Evolutionary conservation across 306 rosid species (phyloP).

Genomic region (Albizia julibrissin): DNA sequence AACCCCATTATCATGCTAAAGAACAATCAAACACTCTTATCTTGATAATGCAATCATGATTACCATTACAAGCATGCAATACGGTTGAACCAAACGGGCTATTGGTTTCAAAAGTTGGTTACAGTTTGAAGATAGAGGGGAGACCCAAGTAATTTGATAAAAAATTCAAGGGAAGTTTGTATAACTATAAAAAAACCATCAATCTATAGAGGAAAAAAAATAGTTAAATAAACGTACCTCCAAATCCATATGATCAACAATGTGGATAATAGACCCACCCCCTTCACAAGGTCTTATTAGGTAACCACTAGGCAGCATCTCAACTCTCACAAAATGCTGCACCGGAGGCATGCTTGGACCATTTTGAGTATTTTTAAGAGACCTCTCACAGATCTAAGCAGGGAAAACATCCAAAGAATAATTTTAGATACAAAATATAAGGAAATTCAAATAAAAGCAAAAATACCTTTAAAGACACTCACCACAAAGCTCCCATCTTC

Average conservation of each 20-base stretch:
- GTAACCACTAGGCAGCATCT: constrained; percentile 86
- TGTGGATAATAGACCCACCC: constrained; percentile 84
- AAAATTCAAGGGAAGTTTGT: neutral
- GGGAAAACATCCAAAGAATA: neutral
- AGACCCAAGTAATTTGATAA: neutral
- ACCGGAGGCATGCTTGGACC: constrained; percentile 25
- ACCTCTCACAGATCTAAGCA: constrained; percentile 81
- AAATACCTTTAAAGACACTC: neutral
- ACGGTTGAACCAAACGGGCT: too few relatives aligned
- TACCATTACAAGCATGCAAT: too few relatives aligned
- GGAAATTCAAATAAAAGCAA: neutral
- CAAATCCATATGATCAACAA: constrained; percentile 81
- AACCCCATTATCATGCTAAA: too few relatives aligned
- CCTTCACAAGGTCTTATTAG: constrained; percentile 87
- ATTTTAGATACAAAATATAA: neutral
- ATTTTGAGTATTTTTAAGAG: constrained; percentile 41
- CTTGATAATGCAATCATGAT: too few relatives aligned
- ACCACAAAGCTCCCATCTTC: constrained; percentile 98
- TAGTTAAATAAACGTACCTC: constrained; percentile 43
- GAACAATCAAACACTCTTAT: too few relatives aligned
- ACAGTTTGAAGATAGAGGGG: neutral
- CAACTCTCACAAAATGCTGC: constrained; percentile 73
- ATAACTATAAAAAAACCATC: neutral
- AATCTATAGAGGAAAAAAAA: neutral
- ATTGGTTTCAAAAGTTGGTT: neutral